Percentiles rank a stretch among this genome's conserved stretches.
phyloP scores from a whole-genome alignment of 441 rosid genomes.

The Pelargonium myrrhifolium region DNA sequence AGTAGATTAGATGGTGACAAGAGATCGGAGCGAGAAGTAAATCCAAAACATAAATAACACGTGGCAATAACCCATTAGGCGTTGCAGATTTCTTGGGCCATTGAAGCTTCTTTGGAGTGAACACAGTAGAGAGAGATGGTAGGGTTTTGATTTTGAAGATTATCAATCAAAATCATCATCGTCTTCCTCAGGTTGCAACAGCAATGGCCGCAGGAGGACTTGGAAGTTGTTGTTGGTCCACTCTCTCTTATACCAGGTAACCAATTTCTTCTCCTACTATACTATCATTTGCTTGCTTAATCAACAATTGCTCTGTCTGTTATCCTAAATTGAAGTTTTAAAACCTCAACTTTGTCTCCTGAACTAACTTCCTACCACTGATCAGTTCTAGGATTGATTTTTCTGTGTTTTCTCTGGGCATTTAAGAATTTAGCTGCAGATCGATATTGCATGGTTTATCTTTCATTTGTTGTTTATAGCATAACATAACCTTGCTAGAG shows the following conservation, averaged over 20 bases:
- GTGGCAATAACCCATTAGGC: constrained; percentile 3
- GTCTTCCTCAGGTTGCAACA: background rate
- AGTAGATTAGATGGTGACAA: too few species aligned
- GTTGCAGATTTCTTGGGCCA: background rate
- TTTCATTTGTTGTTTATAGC: too few species aligned
- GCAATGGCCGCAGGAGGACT: background rate
- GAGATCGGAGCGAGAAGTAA: too few species aligned
- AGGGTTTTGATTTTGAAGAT: background rate
- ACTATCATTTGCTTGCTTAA: background rate
- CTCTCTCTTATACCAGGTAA: background rate
- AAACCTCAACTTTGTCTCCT: too few species aligned
- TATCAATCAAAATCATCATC: background rate
- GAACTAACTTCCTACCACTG: too few species aligned
- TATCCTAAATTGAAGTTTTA: too few species aligned
- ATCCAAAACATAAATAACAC: background rate
- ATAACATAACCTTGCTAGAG: too few species aligned
- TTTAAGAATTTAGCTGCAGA: too few species aligned
- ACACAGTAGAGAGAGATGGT: background rate
- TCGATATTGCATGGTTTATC: too few species aligned
- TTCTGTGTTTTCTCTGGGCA: too few species aligned
- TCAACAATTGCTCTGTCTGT: too few species aligned
- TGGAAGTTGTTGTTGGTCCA: background rate
- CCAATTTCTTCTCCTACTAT: background rate
- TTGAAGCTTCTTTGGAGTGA: background rate
- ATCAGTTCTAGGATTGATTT: too few species aligned